Evolutionary conservation across 148 eudicot species (phyloP), one percentile per base, ranked within the genome.

Genomic region (Cornus controversa): DNA sequence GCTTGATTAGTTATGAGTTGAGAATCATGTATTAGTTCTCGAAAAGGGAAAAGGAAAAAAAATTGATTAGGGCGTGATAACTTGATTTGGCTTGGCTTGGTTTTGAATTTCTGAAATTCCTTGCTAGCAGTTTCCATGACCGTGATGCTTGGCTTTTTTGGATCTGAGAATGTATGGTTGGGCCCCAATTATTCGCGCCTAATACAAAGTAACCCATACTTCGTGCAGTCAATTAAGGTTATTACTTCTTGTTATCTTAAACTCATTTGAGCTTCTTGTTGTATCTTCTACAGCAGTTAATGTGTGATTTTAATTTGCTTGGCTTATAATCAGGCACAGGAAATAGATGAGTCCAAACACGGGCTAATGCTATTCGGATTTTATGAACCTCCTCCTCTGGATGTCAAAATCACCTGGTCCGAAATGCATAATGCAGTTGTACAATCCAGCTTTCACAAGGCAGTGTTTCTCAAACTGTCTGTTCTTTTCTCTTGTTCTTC

Each of bases 351-450:
- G 45, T 82, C 84, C 62, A 76, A 28, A 3, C 50, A 80, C 16
- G 90, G 93, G 29, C 79, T 86, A 24, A 83, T 85, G 85, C 83
- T 94, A 27, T 92, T 90, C 79, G 97, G 93, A 40, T 91, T 94
- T 66, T 78, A 89, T 42, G 69, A 79, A 60, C 47, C 50, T 69
- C 98, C 98, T 75, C 75, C 89, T 54, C 90, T 92, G 69, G 88
- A 92, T 81, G 81, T 85, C 27, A 74, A 74, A 75, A 60, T 84
- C 42, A 75, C 80, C 63, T 94, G 94, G 94, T 86, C 83, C 25
- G 81, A 71, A 76, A 78, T 73, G 20, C 82, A 81, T 74, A 81
- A 11, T 26, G 82, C 77, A 78, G 73, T 66, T 57, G 18, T 88
- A 45, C 80, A 74, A 18, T 79, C 91, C 50, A 37, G 62, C 50